These are phyloP conservation scores for Dioscorea cayenensis DNA, from an alignment of 116 monocot species.

Conservation along the genomic window DNA sequence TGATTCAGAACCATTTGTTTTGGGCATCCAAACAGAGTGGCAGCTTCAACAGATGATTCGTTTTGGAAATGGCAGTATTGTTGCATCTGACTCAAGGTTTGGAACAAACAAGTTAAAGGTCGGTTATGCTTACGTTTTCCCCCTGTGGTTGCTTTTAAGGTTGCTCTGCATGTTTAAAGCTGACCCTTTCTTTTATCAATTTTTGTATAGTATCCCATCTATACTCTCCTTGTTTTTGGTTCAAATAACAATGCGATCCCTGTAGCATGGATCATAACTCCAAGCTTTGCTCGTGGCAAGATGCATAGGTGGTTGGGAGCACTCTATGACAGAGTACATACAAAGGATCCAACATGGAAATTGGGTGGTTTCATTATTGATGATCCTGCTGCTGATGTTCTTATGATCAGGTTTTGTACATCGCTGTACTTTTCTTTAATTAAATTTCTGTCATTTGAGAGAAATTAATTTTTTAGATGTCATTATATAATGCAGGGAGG, in stretches of 20 bases:
- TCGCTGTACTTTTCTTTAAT: background rate
- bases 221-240: constrained; percentile 86
- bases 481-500: constrained; percentile 43
- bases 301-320: constrained; percentile 74
- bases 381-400: constrained; percentile 73
- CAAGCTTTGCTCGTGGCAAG: constrained; percentile 52
- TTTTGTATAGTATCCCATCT: constrained; percentile 69
- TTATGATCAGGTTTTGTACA: constrained; percentile 55
- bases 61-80: constrained; percentile 65
- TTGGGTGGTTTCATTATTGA: constrained; percentile 93
- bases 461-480: background rate
- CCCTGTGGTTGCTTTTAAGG: constrained; percentile 6
- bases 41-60: constrained; percentile 94
- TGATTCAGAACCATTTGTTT: constrained; percentile 73
- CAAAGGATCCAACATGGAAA: constrained; percentile 95
- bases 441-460: background rate
- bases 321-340: constrained; percentile 76
- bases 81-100: constrained; percentile 86
- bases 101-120: constrained; percentile 96
- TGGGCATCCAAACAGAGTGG: constrained; percentile 97
- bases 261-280: constrained; percentile 89
- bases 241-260: constrained; percentile 79
- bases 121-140: background rate
- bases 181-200: constrained; percentile 5
- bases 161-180: constrained; percentile 4